phyloP scores from a whole-genome alignment of 768 basidiomycete genomes.

The Amanita exitialis region DNA sequence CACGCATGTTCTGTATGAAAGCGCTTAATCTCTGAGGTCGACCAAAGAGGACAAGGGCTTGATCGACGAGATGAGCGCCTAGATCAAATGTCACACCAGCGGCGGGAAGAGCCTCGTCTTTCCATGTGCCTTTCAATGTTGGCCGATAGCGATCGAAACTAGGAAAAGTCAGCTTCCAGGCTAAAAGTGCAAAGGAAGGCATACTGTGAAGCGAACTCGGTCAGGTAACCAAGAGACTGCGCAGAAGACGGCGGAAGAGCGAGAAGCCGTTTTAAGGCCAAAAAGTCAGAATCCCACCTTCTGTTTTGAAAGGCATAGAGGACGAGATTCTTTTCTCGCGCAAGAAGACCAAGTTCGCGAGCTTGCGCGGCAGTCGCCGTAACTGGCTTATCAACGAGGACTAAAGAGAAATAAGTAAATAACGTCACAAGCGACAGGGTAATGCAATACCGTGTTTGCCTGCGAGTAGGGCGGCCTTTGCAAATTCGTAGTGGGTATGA shows the following conservation, averaged over 20 bases:
- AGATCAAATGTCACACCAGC: constrained; percentile 69
- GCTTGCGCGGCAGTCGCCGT: constrained; percentile 53
- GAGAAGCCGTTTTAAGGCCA: constrained; percentile 52
- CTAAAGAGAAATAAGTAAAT: constrained; percentile 20
- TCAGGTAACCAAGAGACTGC: constrained; percentile 46
- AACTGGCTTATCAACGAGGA: constrained; percentile 75
- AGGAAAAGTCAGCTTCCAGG: neutral
- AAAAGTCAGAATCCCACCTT: constrained; percentile 72
- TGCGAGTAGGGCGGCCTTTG: constrained; percentile 54
- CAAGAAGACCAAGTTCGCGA: constrained; percentile 47
- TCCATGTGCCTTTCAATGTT: constrained; percentile 66
- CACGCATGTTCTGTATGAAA: constrained; percentile 59
- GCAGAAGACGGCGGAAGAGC: constrained; percentile 39
- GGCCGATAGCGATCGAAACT: constrained; percentile 73
- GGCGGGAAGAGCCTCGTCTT: constrained; percentile 54
- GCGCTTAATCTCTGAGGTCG: constrained; percentile 59
- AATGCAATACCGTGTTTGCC: constrained; percentile 58
- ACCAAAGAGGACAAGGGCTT: constrained; percentile 68
- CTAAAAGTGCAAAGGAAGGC: neutral
- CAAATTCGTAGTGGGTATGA: constrained; percentile 59
- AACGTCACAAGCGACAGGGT: neutral
- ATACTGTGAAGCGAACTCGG: constrained; percentile 72
- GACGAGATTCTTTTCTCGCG: constrained; percentile 47
- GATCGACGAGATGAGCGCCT: constrained; percentile 75
- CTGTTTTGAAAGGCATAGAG: constrained; percentile 70